A percentile compares a stretch with the other conserved stretches of the same genome.
Conservation (phyloP, 2,329 filamentous ascomycete species). For the Exophiala sp. region DNA sequence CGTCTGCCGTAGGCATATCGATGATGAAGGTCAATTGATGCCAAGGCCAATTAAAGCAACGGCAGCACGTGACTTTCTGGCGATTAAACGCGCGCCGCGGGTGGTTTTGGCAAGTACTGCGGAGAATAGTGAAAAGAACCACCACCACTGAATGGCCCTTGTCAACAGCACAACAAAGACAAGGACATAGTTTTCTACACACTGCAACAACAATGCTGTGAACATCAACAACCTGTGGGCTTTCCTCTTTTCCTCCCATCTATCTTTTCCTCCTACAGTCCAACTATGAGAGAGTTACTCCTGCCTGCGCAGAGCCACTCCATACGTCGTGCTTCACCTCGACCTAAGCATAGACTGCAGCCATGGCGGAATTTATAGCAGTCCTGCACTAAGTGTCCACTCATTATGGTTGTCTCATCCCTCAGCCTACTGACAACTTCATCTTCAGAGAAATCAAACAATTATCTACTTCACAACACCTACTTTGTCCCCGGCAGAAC, state of each 20-base stretch:
- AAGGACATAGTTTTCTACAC: no score
- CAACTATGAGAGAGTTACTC: slow-evolving; percentile 15
- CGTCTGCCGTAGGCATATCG: no score
- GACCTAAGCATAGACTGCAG: neutral
- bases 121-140: no score
- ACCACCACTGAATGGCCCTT: no score
- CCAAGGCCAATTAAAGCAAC: neutral
- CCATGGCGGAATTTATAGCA: slow-evolving; percentile 41
- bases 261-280: no score
- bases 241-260: no score
- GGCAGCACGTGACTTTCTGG: slow-evolving; percentile 9
- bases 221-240: no score
- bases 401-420: neutral
- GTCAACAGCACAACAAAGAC: no score
- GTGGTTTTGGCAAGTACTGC: neutral
- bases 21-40: neutral
- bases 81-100: neutral
- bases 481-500: slow-evolving; percentile 64
- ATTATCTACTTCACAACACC: slow-evolving; percentile 52
- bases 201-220: no score
- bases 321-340: neutral
- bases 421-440: neutral
- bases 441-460: slow-evolving; percentile 37
- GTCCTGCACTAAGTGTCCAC: slow-evolving; percentile 39
- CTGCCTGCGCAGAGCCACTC: neutral